phyloP scores from a whole-genome alignment of 2,329 filamentous ascomycete genomes.

The Fusarium agapanthi region DNA sequence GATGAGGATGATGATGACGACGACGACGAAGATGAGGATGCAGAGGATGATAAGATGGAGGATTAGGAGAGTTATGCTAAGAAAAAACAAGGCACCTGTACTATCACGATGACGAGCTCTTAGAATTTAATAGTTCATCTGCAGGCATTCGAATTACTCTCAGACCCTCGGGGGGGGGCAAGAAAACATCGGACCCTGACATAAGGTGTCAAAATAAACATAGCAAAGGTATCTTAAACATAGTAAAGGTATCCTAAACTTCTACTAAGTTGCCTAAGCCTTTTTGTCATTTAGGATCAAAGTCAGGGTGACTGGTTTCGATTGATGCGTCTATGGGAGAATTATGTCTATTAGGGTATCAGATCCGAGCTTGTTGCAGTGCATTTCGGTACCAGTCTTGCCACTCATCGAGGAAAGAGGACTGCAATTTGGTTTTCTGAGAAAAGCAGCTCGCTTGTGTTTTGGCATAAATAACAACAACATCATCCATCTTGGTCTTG shows the following conservation, averaged over 20 bases:
- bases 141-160: conserved; percentile 25
- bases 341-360: conserved; percentile 21
- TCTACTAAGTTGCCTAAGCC: not conserved
- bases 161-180: not conserved
- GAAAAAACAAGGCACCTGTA: conserved; percentile 44
- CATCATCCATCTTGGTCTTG: conserved; percentile 59
- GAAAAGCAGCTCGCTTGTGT: conserved; percentile 67
- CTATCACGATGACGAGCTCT: conserved; percentile 48
- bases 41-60: conserved; percentile 84
- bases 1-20: conserved; percentile 85
- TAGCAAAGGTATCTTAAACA: not conserved
- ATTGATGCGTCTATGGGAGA: conserved; percentile 19
- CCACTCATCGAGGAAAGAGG: conserved; percentile 76
- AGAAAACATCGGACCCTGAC: not conserved
- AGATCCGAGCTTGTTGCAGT: conserved; percentile 47
- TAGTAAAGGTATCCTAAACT: not conserved
- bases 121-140: conserved; percentile 49
- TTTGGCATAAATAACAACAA: conserved; percentile 71
- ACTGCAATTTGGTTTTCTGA: conserved; percentile 67
- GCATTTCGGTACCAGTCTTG: conserved; percentile 74
- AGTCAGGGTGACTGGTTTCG: not conserved
- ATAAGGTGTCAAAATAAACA: not conserved
- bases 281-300: not conserved
- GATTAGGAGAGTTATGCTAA: conserved; percentile 62
- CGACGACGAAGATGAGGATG: conserved; percentile 67